A percentile compares a stretch with the other conserved stretches of the same genome.
phyloP scores from a whole-genome alignment of 768 basidiomycete genomes.

The Tremella yokohamensis region DNA sequence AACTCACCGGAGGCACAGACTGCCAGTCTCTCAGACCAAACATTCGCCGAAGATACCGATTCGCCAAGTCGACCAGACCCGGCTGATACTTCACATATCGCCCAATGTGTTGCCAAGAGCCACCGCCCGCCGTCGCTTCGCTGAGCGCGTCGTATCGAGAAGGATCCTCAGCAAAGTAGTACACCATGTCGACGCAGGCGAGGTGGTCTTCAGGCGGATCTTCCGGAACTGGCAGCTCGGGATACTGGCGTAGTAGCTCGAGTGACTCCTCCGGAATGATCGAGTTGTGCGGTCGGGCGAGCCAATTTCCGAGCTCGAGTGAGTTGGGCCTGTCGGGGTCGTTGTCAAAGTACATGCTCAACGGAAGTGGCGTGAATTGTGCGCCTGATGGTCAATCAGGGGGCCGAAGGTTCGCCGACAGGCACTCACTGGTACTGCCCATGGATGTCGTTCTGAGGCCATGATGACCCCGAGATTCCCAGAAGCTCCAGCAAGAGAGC shows the following conservation, averaged over 20 bases:
- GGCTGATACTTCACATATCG: conserved; percentile 14
- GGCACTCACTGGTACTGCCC: too few relatives aligned
- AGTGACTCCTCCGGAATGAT: background rate
- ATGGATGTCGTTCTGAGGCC: background rate
- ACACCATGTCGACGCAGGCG: background rate
- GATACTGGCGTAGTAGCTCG: background rate
- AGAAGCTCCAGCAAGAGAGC: conserved; percentile 8
- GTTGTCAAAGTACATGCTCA: too few relatives aligned
- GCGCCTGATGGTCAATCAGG: too few relatives aligned
- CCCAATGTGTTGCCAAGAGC: background rate
- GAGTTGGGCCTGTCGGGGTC: too few relatives aligned
- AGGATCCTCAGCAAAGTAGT: background rate
- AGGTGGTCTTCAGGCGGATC: background rate
- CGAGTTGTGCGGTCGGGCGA: background rate
- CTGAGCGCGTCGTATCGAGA: background rate
- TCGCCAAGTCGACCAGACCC: conserved; percentile 3
- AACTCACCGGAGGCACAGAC: background rate
- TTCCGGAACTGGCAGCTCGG: background rate
- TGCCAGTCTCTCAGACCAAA: conserved; percentile 2
- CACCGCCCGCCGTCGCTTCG: background rate
- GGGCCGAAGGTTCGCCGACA: too few relatives aligned
- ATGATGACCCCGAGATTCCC: background rate
- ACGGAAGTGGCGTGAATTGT: too few relatives aligned
- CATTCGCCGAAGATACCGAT: conserved; percentile 7
- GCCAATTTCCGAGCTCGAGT: too few relatives aligned